phyloP scores from a whole-genome alignment of 2,329 filamentous ascomycete genomes.

The Dactylonectria estremocensis region DNA sequence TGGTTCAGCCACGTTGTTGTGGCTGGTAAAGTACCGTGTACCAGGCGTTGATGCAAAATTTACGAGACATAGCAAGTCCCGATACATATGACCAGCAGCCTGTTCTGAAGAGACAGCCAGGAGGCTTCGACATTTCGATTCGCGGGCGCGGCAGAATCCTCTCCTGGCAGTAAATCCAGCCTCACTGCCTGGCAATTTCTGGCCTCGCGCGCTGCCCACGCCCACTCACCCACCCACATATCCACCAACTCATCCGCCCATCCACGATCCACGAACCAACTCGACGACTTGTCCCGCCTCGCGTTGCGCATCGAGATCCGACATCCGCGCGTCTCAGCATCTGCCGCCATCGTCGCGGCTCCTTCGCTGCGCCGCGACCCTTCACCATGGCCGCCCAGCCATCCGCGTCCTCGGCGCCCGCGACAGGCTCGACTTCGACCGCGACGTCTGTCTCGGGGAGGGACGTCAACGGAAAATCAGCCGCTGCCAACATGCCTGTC shows the following conservation, averaged over 20 bases:
- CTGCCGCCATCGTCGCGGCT: conserved; percentile 55
- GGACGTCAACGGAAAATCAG: conserved; percentile 43
- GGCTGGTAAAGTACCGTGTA: conserved; percentile 14
- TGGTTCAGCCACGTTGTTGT: background rate
- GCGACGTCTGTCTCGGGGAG: conserved; percentile 52
- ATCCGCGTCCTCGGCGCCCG: conserved; percentile 53
- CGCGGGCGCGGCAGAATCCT: conserved; percentile 47
- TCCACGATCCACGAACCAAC: conserved; percentile 34
- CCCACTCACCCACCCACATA: conserved; percentile 27
- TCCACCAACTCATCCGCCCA: conserved; percentile 30
- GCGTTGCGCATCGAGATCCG: conserved; percentile 38
- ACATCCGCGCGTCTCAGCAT: conserved; percentile 27
- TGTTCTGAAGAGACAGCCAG: conserved; percentile 34
- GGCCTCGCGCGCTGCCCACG: conserved; percentile 37
- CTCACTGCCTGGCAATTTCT: conserved; percentile 35
- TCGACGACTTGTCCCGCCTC: conserved; percentile 20
- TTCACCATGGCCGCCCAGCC: conserved; percentile 62
- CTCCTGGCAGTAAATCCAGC: conserved; percentile 38
- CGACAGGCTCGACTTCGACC: conserved; percentile 52
- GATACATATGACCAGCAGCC: conserved; percentile 30
- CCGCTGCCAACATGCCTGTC: conserved; percentile 53
- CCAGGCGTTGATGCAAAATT: background rate
- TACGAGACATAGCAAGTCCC: conserved; percentile 22
- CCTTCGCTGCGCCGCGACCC: conserved; percentile 52
- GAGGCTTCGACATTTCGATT: conserved; percentile 41